Conservation (phyloP, 2,329 filamentous ascomycete genomes). For the Xylariaceae sp. region DNA sequence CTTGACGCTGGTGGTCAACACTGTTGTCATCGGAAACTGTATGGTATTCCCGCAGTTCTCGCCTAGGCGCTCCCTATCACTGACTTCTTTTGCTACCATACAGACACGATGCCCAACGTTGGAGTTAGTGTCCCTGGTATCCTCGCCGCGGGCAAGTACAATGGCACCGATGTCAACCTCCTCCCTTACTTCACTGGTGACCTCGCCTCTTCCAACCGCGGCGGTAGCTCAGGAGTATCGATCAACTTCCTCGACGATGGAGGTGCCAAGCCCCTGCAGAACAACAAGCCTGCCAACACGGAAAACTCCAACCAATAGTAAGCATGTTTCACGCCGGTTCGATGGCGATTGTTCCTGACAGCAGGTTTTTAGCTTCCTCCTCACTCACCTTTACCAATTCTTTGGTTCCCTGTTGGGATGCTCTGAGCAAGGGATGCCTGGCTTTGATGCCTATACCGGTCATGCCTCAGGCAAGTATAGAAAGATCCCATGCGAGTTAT, state of each 20-base stretch:
- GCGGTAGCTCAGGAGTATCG: constrained; percentile 42
- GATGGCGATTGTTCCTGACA: not conserved
- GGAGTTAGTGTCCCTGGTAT: constrained; percentile 56
- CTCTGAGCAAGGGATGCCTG: constrained; percentile 46
- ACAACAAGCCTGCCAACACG: constrained; percentile 53
- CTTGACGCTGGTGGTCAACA: constrained; percentile 59
- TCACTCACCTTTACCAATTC: constrained; percentile 62
- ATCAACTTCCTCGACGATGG: constrained; percentile 63
- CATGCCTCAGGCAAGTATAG: no score
- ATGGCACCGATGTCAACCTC: constrained; percentile 54
- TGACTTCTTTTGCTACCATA: constrained; percentile 1
- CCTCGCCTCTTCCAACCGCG: constrained; percentile 52
- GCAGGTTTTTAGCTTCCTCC: constrained; percentile 41
- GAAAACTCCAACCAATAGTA: constrained; percentile 56
- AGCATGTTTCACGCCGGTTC: constrained; percentile 16
- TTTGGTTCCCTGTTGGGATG: constrained; percentile 59
- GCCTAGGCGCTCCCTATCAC: not conserved
- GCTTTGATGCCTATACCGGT: constrained; percentile 49
- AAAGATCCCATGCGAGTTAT: no score
- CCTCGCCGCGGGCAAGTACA: constrained; percentile 47
- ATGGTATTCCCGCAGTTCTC: constrained; percentile 15
- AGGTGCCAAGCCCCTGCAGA: constrained; percentile 52
- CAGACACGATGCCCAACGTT: constrained; percentile 53
- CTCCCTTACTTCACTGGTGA: constrained; percentile 58
- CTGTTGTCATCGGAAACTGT: constrained; percentile 63